Base-by-base conservation (phyloP, 2,329 filamentous ascomycete species). In the Colletotrichum salicis region DNA sequence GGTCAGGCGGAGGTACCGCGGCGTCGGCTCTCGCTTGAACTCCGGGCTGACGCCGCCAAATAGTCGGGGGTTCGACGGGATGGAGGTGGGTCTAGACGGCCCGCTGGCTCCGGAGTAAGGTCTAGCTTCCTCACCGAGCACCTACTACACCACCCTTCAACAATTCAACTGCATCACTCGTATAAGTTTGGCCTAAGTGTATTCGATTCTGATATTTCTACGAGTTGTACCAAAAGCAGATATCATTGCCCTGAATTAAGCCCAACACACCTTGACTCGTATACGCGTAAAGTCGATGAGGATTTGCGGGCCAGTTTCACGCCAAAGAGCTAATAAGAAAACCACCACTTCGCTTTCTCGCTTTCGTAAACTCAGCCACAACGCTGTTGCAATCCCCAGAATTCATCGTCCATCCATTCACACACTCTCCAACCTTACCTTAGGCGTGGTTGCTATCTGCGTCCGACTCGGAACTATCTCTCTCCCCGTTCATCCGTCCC, bases 41-140 rank as follows among this genome's bases (percentile, higher is more conserved):
- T 72, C 65, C 65, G 70, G 70, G 27, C 55, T 60, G 59, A 69
- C 35, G 35, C 65, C 70, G 70, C 55, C 54, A 64, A 71, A 68
- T 68, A 41, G 22, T 31, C 69, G 69, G 69, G 15, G 51, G n/a
- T n/a, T 24, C 5, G 1, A 64, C 11, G 10, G 4, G 15, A 22
- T n/a, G 5, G 22, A 11, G 24, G 51, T 41, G 48, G 51, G 45
- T 37, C 29, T 51, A 22, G 1, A n/a, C 45, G 29, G 45, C 45
- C 41, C 12, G 33, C 3, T 52, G 59, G n/a, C 45, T 37, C 41
- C 29, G 35, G 41, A 48, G 41, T 45, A 52, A 12, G 15, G 11
- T 51, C 33, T 6, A 29, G 27, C n/a, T 41, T 8, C 19, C 22
- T 5, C 24, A 2, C 15, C 37, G 5, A 41, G 37, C 37, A 52